Evolutionary conservation across 805 yeast genomes (phyloP), one percentile per base, ranked within the genome.

Genomic region (Candida easanensis): DNA sequence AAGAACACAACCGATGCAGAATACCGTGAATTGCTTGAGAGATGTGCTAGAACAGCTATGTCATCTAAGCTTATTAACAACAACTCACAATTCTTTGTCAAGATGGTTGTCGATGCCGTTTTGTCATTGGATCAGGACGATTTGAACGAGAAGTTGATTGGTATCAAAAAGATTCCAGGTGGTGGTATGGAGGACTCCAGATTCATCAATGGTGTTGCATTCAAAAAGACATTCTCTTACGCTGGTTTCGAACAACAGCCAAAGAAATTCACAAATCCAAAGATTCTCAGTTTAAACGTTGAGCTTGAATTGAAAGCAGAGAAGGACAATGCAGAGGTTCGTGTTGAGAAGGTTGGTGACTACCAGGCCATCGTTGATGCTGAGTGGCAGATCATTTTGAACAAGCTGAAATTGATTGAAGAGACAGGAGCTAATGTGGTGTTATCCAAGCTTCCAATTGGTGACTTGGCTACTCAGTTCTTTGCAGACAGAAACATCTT

Each of bases 181-280:
- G 99, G 99, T 47, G 86, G 90, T 38, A 84, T 93, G 80, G 97
- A 91, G 62, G 98, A 93, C 58, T 85, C 97, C 10, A 61, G 80
- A 49, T 86, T 89, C 55, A 79, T 93, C 40, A 79, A 87, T 55
- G 99, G 99, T 61, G 98, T 93, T 48, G 99, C 97, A 3, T 93
- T 93, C 69, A 88, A 93, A 61, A 93, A 93, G 71, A 90, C 99
- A 0, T 93, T 93, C 59, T 84, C 97, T 20, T 93, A 93, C 58
- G 99, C 99, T 36, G 99, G 99, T 3, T 93, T 93, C 63, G 99
- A 93, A 68, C 99, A 93, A 71, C 99, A 93, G 68, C 99, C 99
- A 39, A 93, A 93, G 66, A 67, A 64, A 40, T 88, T 93, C 63
- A 57, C 58, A 16, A 73, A 87, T 64, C 97, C 99, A 36, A 87